Evolutionary conservation across 495 filamentous ascomycete genomes (phyloP), one percentile per base, ranked within the genome.

Genomic region (Schizothecium vesticola): DNA sequence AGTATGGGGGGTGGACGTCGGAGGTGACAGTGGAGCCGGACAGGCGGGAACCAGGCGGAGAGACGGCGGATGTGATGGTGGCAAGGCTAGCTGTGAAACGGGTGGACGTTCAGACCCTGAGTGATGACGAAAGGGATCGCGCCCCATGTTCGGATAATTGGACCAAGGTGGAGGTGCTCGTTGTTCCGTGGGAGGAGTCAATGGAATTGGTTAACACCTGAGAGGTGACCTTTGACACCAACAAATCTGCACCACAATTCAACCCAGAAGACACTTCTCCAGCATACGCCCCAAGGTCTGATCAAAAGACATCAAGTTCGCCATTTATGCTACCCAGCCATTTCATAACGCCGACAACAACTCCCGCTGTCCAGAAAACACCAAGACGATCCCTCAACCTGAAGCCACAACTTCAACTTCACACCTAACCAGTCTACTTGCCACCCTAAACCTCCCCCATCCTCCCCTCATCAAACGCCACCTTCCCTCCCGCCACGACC

Each of bases 401-500:
- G 43, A 51, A 7, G 1, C 31, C 11, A 12, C 31, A 33, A 28
- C 26, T 28, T 13, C 31, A 33, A 33, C 31, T 13, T 33, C 11
- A 11, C 26, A 28, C 31, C 31, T 4, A 11, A 33, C 31, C 43
- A 7, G 0, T 8, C 16, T 51, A 51, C 43, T 51, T 51, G 5
- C 33, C 33, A 43, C 8, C 43, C 19, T 51, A 16, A n/a, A n/a
- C 43, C 43, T 19, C 43, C 36, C 22, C 59, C 24, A 1, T 31
- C 59, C 3, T 21, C 26, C 33, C 57, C 36, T 70, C 69, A 26
- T 67, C 12, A 24, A 71, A 24, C 59, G 68, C 66, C 43, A 71
- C 25, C 13, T 65, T 56, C 64, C 68, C 68, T 9, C 51, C 33
- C 22, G 67, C 66, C 23, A 28, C 28, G 3, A 70, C 28, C 11